Evolutionary conservation across 345 rosid species (phyloP).

Genomic region (Lagerstroemia speciosa): DNA sequence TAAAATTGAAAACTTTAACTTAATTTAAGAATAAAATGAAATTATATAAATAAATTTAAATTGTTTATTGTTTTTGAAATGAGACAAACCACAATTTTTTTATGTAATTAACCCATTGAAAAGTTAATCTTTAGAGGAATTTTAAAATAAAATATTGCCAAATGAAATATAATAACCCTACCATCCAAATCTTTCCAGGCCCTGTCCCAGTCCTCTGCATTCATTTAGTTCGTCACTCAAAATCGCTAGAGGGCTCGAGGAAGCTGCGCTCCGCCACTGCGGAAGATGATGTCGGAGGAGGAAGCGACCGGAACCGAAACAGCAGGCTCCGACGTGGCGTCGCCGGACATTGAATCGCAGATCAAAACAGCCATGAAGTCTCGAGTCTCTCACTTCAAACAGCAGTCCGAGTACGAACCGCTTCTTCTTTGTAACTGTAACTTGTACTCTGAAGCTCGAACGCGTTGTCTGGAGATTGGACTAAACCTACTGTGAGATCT

Average conservation of each 20-base stretch:
- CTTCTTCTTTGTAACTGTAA: background rate
- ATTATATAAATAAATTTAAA: no score
- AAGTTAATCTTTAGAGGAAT: no score
- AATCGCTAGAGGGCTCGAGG: background rate
- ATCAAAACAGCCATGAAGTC: conserved; percentile 63
- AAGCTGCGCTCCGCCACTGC: background rate
- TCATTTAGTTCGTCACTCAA: background rate
- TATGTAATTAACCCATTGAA: no score
- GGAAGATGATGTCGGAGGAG: conserved; percentile 7
- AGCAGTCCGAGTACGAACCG: conserved; percentile 51
- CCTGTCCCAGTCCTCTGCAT: no score
- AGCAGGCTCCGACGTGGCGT: conserved; percentile 33
- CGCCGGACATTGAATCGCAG: conserved; percentile 36
- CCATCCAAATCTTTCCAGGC: no score
- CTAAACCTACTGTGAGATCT: background rate
- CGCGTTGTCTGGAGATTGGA: background rate
- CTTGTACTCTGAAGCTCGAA: background rate
- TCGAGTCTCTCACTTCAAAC: conserved; percentile 55
- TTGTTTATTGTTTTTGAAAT: no score
- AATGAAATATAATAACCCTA: no score
- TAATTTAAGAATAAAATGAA: no score
- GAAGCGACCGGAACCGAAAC: conserved; percentile 1
- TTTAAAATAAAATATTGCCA: no score
- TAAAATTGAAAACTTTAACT: no score
- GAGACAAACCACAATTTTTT: no score